Percentiles rank a stretch among this genome's conserved stretches.
phyloP scores from a whole-genome alignment of 306 rosid genomes.

The Oxytropis ochrocephala region DNA sequence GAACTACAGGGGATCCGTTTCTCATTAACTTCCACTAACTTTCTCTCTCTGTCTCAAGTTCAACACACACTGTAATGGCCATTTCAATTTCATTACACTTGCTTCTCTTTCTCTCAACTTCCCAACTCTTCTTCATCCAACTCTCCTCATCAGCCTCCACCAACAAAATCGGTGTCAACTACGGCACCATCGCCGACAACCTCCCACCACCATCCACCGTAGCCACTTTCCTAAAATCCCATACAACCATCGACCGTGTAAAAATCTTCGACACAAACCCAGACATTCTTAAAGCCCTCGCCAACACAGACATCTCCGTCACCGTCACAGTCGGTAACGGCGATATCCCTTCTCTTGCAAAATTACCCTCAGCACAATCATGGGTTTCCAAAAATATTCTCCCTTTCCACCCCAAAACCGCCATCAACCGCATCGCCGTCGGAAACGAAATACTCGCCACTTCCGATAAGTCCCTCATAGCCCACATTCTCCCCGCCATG shows the following conservation, averaged over 20 bases:
- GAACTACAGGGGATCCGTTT: too few relatives aligned
- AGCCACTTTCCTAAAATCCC: slow-evolving; percentile 63
- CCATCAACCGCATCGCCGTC: slow-evolving; percentile 55
- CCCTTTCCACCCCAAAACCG: slow-evolving; percentile 52
- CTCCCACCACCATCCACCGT: slow-evolving; percentile 65
- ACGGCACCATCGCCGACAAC: slow-evolving; percentile 76
- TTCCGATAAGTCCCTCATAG: slow-evolving; percentile 63
- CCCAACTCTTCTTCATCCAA: slow-evolving; percentile 5
- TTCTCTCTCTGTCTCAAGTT: background rate
- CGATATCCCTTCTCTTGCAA: slow-evolving; percentile 57
- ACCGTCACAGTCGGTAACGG: slow-evolving; percentile 57
- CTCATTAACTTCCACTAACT: background rate
- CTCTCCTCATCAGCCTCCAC: background rate
- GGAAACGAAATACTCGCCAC: slow-evolving; percentile 90
- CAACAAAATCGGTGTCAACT: slow-evolving; percentile 68
- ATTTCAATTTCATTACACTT: background rate
- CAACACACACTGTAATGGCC: slow-evolving; percentile 27
- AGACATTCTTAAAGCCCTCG: slow-evolving; percentile 55
- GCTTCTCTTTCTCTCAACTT: background rate
- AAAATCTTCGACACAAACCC: slow-evolving; percentile 73
- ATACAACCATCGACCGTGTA: slow-evolving; percentile 61
- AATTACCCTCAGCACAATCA: slow-evolving; percentile 48
- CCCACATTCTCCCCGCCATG: slow-evolving; percentile 71
- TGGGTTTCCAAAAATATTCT: slow-evolving; percentile 58
- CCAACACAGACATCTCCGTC: slow-evolving; percentile 51